A percentile compares a stretch with the other conserved stretches of the same genome.
Evolutionary conservation across 805 yeast species (phyloP).

Genomic region (Ogataea paraovalis): DNA sequence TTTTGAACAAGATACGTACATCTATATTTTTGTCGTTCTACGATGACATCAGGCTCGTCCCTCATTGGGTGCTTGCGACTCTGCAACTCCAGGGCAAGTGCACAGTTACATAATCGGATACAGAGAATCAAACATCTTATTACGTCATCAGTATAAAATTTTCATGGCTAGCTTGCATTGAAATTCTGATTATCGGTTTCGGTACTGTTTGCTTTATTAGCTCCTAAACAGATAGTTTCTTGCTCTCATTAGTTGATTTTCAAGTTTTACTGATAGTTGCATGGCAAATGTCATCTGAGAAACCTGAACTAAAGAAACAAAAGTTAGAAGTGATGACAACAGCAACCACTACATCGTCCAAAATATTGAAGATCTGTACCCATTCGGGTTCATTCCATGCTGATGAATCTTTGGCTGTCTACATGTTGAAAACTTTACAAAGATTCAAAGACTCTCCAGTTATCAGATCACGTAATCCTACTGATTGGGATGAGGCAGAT

Average conservation of each 20-base stretch:
- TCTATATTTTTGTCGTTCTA: too few relatives aligned
- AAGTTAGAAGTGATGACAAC: conserved; percentile 16
- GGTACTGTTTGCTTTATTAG: too few relatives aligned
- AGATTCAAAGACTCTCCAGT: conserved; percentile 61
- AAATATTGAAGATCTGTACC: conserved; percentile 65
- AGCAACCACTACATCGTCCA: conserved; percentile 20
- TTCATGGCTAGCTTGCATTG: not conserved
- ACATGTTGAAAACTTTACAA: conserved; percentile 71
- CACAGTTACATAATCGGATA: too few relatives aligned
- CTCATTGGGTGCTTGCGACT: too few relatives aligned
- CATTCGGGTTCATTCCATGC: conserved; percentile 96
- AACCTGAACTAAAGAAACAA: conserved; percentile 20
- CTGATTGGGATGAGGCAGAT: conserved; percentile 80
- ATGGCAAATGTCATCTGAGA: not conserved
- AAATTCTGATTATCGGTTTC: too few relatives aligned
- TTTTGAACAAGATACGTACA: too few relatives aligned
- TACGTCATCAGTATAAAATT: not conserved
- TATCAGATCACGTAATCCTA: conserved; percentile 80
- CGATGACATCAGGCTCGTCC: too few relatives aligned
- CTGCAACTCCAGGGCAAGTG: too few relatives aligned
- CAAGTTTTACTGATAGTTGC: too few relatives aligned
- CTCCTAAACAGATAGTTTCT: too few relatives aligned
- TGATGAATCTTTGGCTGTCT: conserved; percentile 93
- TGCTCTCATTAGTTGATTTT: too few relatives aligned
- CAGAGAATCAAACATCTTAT: too few relatives aligned